phyloP scores from a whole-genome alignment of 1,284 basidiomycete genomes.

The Dichomitus squalens region DNA sequence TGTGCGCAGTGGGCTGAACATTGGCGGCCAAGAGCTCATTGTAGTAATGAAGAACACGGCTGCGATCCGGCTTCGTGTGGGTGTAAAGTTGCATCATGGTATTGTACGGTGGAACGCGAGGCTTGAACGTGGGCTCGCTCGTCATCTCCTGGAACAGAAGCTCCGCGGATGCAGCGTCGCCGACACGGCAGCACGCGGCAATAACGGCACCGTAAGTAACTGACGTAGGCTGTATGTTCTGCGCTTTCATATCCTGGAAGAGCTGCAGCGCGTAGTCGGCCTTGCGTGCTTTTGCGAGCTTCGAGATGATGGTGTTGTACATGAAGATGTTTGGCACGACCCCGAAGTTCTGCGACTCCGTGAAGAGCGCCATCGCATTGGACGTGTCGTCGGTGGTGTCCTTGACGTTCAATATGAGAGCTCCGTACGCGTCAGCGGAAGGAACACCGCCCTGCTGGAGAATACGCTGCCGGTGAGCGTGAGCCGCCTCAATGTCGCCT shows the following conservation, averaged over 20 bases:
- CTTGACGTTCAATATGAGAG: constrained; percentile 83
- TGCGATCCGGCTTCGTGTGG: constrained; percentile 85
- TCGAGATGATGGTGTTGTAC: constrained; percentile 96
- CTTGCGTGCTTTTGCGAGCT: constrained; percentile 90
- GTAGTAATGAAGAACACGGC: constrained; percentile 79
- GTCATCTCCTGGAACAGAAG: constrained; percentile 88
- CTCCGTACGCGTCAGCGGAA: constrained; percentile 88
- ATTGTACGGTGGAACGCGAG: constrained; percentile 93
- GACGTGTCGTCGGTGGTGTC: constrained; percentile 94
- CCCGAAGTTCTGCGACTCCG: constrained; percentile 73
- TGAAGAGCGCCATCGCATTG: constrained; percentile 82
- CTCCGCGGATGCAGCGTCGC: constrained; percentile 85
- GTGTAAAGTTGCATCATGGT: constrained; percentile 99
- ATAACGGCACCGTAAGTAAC: constrained; percentile 98
- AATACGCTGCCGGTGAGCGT: constrained; percentile 80
- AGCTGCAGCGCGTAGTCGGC: constrained; percentile 86
- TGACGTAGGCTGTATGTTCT: constrained; percentile 69
- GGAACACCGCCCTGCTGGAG: constrained; percentile 79
- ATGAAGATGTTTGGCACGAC: constrained; percentile 84
- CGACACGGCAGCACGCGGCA: constrained; percentile 91
- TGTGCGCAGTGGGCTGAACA: constrained; percentile 83
- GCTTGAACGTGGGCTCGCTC: constrained; percentile 72
- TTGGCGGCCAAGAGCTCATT: constrained; percentile 63
- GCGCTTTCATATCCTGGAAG: constrained; percentile 84
- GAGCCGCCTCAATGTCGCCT: constrained; percentile 79